Conservation (phyloP, 75 land plant genomes). For the Selaginella moellendorffii region DNA sequence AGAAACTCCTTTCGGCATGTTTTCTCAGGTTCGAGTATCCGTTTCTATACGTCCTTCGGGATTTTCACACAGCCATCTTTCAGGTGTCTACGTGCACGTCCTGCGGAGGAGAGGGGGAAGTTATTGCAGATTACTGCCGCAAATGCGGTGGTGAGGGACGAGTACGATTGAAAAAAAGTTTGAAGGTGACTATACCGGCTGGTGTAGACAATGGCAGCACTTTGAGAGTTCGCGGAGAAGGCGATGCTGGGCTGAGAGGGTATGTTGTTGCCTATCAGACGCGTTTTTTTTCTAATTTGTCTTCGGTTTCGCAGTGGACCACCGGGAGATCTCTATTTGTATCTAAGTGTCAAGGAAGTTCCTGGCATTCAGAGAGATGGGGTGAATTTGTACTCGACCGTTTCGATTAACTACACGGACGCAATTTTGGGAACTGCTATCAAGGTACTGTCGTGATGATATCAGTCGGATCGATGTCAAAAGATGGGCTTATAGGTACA, state of each 20-base stretch:
- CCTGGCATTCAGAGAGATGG: constrained; percentile 69
- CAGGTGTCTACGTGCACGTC: constrained; percentile 55
- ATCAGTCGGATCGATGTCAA: constrained; percentile 40
- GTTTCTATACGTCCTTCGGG: neutral
- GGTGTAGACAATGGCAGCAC: constrained; percentile 51
- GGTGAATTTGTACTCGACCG: constrained; percentile 51
- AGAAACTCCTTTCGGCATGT: constrained; percentile 49
- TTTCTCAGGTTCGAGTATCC: constrained; percentile 45
- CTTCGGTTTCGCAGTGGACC: constrained; percentile 38
- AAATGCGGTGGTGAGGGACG: constrained; percentile 41
- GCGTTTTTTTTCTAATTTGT: neutral
- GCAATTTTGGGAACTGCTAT: constrained; percentile 71
- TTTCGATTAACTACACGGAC: constrained; percentile 69
- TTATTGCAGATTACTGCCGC: constrained; percentile 37
- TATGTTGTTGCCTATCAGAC: neutral
- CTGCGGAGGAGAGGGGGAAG: constrained; percentile 51
- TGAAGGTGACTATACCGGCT: constrained; percentile 49
- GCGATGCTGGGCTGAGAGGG: constrained; percentile 46
- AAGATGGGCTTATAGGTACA: constrained; percentile 59
- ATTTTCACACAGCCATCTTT: neutral
- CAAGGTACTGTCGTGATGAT: constrained; percentile 31
- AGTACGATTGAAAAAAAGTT: constrained; percentile 18
- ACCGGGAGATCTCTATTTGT: constrained; percentile 63
- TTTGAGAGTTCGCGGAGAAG: constrained; percentile 41
- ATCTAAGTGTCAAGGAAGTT: constrained; percentile 53